A percentile compares a stretch with the other conserved stretches of the same genome.
phyloP scores from a whole-genome alignment of 805 yeast species.

The Cephaloascus albidus region DNA sequence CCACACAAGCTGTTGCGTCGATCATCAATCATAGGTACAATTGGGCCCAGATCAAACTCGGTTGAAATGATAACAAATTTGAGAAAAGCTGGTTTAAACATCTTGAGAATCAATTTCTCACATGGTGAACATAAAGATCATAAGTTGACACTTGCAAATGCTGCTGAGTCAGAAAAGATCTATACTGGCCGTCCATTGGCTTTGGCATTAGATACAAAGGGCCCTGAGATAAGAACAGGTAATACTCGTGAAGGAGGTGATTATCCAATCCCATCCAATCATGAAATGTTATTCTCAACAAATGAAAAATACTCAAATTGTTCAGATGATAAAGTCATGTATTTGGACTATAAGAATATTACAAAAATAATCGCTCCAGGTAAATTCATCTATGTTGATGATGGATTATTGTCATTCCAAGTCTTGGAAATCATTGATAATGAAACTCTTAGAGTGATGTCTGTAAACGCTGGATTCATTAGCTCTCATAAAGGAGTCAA shows the following conservation, averaged over 20 bases:
- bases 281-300: constrained; percentile 90
- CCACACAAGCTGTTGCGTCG: constrained; percentile 82
- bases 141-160: constrained; percentile 92
- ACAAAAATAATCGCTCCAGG: constrained; percentile 87
- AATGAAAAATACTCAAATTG: constrained; percentile 66
- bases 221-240: constrained; percentile 99
- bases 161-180: constrained; percentile 85
- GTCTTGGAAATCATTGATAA: constrained; percentile 78
- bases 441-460: constrained; percentile 73
- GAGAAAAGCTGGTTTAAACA: constrained; percentile 96
- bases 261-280: constrained; percentile 75
- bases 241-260: constrained; percentile 75
- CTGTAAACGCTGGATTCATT: constrained; percentile 92
- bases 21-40: constrained; percentile 96
- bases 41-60: constrained; percentile 95
- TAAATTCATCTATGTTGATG: constrained; percentile 89
- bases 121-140: constrained; percentile 98
- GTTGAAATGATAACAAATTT: constrained; percentile 77
- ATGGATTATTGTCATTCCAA: constrained; percentile 94
- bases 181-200: constrained; percentile 96
- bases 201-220: constrained; percentile 97
- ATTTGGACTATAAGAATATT: constrained; percentile 90
- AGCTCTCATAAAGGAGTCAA: constrained; percentile 98
- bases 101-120: constrained; percentile 97
- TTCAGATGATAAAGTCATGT: constrained; percentile 79